phyloP scores from a whole-genome alignment of 257 asterid species.

The Gentiana straminea region DNA sequence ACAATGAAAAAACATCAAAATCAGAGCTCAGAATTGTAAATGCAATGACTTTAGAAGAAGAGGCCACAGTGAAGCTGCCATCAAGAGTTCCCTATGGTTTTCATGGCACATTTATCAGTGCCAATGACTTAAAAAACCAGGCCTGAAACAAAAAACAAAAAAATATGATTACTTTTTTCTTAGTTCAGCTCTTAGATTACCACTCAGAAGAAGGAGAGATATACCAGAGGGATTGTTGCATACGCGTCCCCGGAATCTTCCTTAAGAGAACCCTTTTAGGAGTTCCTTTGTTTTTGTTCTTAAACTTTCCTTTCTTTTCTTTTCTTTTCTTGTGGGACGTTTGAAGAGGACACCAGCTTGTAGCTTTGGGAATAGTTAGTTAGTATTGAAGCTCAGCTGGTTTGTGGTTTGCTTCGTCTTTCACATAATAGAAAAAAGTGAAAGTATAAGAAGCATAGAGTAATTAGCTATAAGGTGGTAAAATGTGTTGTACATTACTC shows the following conservation, averaged over 20 bases:
- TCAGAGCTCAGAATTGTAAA: constrained; percentile 81
- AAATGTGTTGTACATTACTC: constrained; percentile 12
- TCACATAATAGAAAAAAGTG: constrained; percentile 20
- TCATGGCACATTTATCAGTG: constrained; percentile 73
- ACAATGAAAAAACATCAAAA: constrained; percentile 56
- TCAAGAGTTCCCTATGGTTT: constrained; percentile 93
- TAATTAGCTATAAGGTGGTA: neutral
- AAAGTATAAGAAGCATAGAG: constrained; percentile 17
- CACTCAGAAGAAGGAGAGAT: constrained; percentile 25
- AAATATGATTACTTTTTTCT: neutral
- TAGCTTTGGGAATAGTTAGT: constrained; percentile 70
- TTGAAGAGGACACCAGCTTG: constrained; percentile 58
- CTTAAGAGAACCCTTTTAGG: constrained; percentile 7
- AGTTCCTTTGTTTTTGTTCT: constrained; percentile 12
- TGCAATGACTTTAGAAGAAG: constrained; percentile 48
- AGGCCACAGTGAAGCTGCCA: constrained; percentile 67
- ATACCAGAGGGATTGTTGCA: constrained; percentile 74
- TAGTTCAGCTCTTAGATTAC: neutral
- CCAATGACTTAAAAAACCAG: constrained; percentile 55
- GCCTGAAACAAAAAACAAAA: constrained; percentile 16
- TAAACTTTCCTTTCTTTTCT: neutral
- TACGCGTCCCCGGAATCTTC: constrained; percentile 83
- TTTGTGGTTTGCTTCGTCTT: constrained; percentile 34
- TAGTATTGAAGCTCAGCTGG: constrained; percentile 91
- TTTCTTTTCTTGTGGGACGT: constrained; percentile 31